phyloP scores from a whole-genome alignment of 2,329 filamentous ascomycete species.

The Penicillium sp. region DNA sequence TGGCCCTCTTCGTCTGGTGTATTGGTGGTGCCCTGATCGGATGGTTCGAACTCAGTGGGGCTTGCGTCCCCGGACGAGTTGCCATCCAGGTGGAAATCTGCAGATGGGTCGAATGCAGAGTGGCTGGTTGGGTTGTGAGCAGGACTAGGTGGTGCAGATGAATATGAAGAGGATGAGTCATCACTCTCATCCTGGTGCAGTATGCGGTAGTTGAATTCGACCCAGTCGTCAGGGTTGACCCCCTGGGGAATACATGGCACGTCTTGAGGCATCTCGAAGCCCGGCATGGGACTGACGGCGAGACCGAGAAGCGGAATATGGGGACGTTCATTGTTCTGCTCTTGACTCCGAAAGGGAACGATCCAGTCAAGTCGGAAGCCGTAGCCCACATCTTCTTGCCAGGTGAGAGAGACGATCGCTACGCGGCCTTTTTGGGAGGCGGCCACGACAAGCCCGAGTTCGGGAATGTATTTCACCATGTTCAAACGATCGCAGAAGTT shows the following conservation, averaged over 20 bases:
- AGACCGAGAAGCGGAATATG: constrained; percentile 50
- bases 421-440: constrained; percentile 55
- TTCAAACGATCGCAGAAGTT: constrained; percentile 49
- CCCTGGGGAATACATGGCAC: constrained; percentile 30
- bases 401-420: constrained; percentile 51
- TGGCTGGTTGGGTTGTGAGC: not conserved
- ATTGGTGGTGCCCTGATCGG: not conserved
- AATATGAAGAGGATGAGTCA: constrained; percentile 12
- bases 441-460: constrained; percentile 54
- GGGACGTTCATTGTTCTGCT: constrained; percentile 42
- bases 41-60: not conserved
- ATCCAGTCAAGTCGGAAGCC: constrained; percentile 55
- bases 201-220: constrained; percentile 19
- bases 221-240: constrained; percentile 15
- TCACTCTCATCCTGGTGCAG: constrained; percentile 12
- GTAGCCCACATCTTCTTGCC: constrained; percentile 31
- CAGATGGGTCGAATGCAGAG: not conserved
- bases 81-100: not conserved
- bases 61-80: not conserved
- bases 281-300: constrained; percentile 54
- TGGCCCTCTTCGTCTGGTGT: not conserved
- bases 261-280: constrained; percentile 39
- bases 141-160: not conserved
- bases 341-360: constrained; percentile 50
- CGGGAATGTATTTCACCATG: constrained; percentile 54